Evolutionary conservation across 192 early-diverging fungal genomes (phyloP).

Genomic region (Mortierella antarctica): DNA sequence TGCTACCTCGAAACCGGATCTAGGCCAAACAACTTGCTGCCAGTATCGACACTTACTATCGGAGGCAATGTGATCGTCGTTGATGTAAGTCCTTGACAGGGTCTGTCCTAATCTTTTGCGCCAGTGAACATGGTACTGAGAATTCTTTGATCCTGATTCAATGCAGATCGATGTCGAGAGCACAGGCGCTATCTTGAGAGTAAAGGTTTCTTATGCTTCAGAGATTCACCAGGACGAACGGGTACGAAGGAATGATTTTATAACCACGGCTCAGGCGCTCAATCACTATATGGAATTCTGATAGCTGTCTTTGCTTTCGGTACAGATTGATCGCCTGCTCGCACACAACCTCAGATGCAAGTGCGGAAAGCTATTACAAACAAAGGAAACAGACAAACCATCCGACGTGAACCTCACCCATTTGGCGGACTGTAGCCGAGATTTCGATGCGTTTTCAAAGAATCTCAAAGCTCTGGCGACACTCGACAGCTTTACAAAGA

Average conservation of each 20-base stretch:
- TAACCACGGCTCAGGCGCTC: too few species aligned
- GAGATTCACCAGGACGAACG: conserved; percentile 55
- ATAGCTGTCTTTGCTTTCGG: too few species aligned
- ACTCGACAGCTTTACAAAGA: conserved; percentile 47
- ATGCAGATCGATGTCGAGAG: conserved; percentile 53
- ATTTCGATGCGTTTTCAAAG: conserved; percentile 45
- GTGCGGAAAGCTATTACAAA: conserved; percentile 32
- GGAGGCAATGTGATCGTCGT: conserved; percentile 52
- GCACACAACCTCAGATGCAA: conserved; percentile 50
- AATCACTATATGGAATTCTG: too few species aligned
- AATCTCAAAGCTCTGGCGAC: conserved; percentile 45
- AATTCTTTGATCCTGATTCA: background rate
- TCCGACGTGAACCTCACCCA: conserved; percentile 17
- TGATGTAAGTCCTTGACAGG: conserved; percentile 21
- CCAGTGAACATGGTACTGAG: background rate
- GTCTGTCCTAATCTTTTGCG: background rate
- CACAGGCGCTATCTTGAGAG: conserved; percentile 33
- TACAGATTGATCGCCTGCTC: conserved; percentile 45
- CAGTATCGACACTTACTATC: conserved; percentile 46
- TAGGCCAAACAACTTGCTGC: conserved; percentile 13
- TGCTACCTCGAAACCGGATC: conserved; percentile 47
- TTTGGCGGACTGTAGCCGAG: conserved; percentile 40
- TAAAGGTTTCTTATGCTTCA: conserved; percentile 51
- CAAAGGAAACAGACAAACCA: conserved; percentile 9
- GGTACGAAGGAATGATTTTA: background rate